Percentiles rank a stretch among this genome's conserved stretches.
phyloP scores from a whole-genome alignment of 805 yeast genomes.

The Saccharomyces cerevisiae region DNA sequence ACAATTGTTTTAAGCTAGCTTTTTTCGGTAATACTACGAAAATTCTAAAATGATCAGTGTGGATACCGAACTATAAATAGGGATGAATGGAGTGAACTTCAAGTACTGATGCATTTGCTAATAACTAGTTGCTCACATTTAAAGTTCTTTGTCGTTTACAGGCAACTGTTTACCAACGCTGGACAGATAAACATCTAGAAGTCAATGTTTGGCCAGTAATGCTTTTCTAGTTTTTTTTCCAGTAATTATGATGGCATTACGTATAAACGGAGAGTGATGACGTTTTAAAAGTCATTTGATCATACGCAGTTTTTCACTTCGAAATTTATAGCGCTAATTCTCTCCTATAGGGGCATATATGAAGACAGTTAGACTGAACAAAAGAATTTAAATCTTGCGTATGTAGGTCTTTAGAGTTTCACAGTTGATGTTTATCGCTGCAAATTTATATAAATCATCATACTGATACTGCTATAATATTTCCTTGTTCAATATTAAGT shows the following conservation, averaged over 20 bases:
- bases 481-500: background rate
- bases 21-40: background rate
- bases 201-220: background rate
- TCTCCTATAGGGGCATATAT: background rate
- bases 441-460: too few relatives aligned
- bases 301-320: background rate
- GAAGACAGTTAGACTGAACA: background rate
- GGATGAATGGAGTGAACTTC: background rate
- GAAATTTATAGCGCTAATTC: background rate
- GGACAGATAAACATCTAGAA: background rate
- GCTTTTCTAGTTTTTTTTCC: background rate
- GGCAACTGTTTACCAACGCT: background rate
- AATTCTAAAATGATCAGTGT: background rate
- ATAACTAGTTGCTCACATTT: background rate
- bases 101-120: background rate
- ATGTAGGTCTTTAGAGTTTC: too few relatives aligned
- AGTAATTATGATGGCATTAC: background rate
- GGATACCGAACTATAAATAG: background rate
- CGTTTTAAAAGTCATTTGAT: background rate
- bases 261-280: background rate
- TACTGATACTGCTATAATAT: too few relatives aligned
- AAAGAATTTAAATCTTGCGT: background rate
- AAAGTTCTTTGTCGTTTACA: background rate
- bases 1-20: background rate
- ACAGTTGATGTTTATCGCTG: too few relatives aligned